These are phyloP conservation scores for Naganishia sp. DNA, from an alignment of 1,284 basidiomycete species.

Conservation along the genomic window DNA sequence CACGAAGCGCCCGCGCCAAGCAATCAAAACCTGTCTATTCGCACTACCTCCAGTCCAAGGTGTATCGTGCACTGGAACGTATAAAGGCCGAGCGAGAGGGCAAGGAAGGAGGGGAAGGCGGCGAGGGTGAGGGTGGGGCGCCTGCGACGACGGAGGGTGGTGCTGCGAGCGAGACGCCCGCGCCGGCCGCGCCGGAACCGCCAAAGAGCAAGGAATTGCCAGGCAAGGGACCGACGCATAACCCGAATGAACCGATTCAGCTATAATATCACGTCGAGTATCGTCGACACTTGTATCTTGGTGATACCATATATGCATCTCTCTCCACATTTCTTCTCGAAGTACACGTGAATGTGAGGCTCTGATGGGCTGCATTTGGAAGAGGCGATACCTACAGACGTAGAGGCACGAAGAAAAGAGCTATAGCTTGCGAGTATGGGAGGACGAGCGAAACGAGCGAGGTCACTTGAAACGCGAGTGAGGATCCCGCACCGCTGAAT, in stretches of 20 bases:
- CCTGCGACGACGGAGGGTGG: constrained; percentile 30
- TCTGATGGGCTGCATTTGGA: too few relatives aligned
- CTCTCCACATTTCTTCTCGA: neutral
- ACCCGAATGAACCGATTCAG: constrained; percentile 27
- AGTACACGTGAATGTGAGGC: too few relatives aligned
- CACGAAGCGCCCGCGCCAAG: constrained; percentile 43
- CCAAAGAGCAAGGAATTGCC: constrained; percentile 26
- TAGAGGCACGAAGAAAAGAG: too few relatives aligned
- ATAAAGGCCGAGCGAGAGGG: constrained; percentile 59
- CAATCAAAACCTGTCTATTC: constrained; percentile 61
- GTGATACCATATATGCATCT: constrained; percentile 18
- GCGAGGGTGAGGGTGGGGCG: constrained; percentile 14
- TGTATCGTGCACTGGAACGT: constrained; percentile 88
- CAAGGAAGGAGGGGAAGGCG: constrained; percentile 33
- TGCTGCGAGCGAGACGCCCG: constrained; percentile 28
- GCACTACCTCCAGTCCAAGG: constrained; percentile 95
- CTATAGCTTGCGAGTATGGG: too few relatives aligned
- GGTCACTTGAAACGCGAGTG: neutral
- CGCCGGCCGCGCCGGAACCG: constrained; percentile 25
- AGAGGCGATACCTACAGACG: too few relatives aligned
- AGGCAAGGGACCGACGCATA: constrained; percentile 23
- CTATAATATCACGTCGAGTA: constrained; percentile 1
- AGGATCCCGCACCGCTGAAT: neutral
- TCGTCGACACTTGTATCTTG: neutral
- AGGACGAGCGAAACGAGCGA: too few relatives aligned